These are phyloP conservation scores for Yarrowia hollandica DNA, from an alignment of 805 yeast genomes.

Conservation along the genomic window DNA sequence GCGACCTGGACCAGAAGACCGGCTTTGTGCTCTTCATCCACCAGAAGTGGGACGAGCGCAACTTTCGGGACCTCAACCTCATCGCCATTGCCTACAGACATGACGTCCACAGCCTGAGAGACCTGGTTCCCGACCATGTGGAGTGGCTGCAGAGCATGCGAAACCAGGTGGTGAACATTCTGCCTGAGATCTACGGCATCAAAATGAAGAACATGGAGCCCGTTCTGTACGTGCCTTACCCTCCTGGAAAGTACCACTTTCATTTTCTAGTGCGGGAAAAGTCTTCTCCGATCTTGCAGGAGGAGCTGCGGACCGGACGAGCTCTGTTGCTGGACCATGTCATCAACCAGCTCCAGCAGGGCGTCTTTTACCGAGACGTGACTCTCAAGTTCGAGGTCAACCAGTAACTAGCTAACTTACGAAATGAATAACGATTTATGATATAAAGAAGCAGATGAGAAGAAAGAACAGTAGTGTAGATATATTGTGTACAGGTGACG, in stretches of 20 bases:
- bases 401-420: background rate
- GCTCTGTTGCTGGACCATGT: conserved; percentile 21
- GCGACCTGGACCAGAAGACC: conserved; percentile 25
- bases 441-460: too few relatives aligned
- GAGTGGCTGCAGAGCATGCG: conserved; percentile 22
- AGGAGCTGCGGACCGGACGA: conserved; percentile 1
- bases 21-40: conserved; percentile 24
- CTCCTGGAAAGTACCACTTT: conserved; percentile 23
- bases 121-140: conserved; percentile 17
- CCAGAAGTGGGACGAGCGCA: conserved; percentile 19
- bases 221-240: conserved; percentile 12
- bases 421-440: conserved; percentile 8
- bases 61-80: background rate
- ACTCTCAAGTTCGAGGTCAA: conserved; percentile 12
- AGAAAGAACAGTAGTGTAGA: too few relatives aligned
- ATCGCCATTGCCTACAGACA: conserved; percentile 27
- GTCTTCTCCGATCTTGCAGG: background rate
- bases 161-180: conserved; percentile 18
- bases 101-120: conserved; percentile 9
- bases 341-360: conserved; percentile 26
- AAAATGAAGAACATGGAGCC: conserved; percentile 10
- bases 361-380: background rate
- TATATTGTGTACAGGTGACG: too few relatives aligned
- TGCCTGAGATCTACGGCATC: conserved; percentile 26
- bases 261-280: conserved; percentile 11